Conservation (phyloP, 805 yeast genomes). For the Sugiyamaella qingdaonensis region DNA sequence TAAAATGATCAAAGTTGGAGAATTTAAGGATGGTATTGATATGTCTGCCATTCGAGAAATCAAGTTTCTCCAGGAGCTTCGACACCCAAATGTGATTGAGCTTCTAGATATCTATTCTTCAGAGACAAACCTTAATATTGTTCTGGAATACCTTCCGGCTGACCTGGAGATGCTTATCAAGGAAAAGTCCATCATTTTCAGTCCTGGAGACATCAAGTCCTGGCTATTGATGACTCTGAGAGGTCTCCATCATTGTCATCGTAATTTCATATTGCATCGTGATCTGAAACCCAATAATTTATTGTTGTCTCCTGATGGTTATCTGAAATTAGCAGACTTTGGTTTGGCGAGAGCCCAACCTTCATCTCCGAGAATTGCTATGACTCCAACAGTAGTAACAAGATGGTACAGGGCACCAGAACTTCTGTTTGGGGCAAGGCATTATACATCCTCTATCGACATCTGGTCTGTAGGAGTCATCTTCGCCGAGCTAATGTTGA, state of each 20-base stretch:
- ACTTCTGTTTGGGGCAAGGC: slow-evolving; percentile 78
- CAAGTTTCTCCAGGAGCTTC: slow-evolving; percentile 77
- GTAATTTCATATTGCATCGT: slow-evolving; percentile 85
- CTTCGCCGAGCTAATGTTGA: slow-evolving; percentile 91
- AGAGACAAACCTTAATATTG: slow-evolving; percentile 65
- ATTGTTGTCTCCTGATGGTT: slow-evolving; percentile 80
- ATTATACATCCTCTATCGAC: slow-evolving; percentile 86
- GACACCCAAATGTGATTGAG: slow-evolving; percentile 78
- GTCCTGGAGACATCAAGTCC: slow-evolving; percentile 82
- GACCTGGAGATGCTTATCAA: slow-evolving; percentile 88
- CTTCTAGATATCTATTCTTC: slow-evolving; percentile 80
- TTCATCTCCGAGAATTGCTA: slow-evolving; percentile 51
- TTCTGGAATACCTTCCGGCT: slow-evolving; percentile 87
- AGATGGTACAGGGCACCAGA: slow-evolving; percentile 99
- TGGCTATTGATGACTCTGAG: slow-evolving; percentile 94
- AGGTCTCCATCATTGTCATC: slow-evolving; percentile 93
- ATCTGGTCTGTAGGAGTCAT: slow-evolving; percentile 96
- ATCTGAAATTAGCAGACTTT: slow-evolving; percentile 92
- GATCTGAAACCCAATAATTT: slow-evolving; percentile 92
- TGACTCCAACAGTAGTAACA: slow-evolving; percentile 94
- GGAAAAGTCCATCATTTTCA: slow-evolving; percentile 69
- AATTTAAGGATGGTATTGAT: slow-evolving; percentile 93
- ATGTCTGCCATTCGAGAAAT: slow-evolving; percentile 97
- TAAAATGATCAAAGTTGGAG: slow-evolving; percentile 91
- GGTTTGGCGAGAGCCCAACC: slow-evolving; percentile 89